phyloP scores from a whole-genome alignment of 176 grass and related monocot genomes.

The Cenchrus fungigraminus region DNA sequence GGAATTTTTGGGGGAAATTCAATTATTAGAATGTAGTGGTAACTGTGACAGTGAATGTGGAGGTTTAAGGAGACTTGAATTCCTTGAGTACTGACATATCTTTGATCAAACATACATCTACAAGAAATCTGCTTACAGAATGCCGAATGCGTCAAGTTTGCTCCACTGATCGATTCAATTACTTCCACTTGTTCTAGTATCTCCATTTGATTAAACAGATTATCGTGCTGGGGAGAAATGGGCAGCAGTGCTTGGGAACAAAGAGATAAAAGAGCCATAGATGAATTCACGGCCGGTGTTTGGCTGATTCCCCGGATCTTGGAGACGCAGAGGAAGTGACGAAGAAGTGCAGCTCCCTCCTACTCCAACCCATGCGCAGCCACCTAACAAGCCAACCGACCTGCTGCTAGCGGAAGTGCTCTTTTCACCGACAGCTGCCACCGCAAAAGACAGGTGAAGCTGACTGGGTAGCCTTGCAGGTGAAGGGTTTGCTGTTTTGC shows the following conservation, averaged over 20 bases:
- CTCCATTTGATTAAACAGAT: background rate
- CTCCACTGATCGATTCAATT: background rate
- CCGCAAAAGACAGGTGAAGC: background rate
- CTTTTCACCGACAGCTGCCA: constrained; percentile 31
- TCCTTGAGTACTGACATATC: constrained; percentile 16
- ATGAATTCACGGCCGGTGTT: background rate
- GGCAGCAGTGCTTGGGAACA: background rate
- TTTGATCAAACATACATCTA: constrained; percentile 23
- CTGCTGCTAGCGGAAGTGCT: background rate
- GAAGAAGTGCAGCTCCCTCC: constrained; percentile 2
- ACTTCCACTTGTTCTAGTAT: background rate
- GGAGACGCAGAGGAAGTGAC: background rate
- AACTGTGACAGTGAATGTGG: background rate
- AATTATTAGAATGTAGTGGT: constrained; percentile 12
- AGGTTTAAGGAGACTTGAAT: constrained; percentile 25
- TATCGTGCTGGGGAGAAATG: background rate
- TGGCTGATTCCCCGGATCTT: background rate
- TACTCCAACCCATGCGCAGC: background rate
- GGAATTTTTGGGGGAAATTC: constrained; percentile 7
- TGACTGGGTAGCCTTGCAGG: background rate
- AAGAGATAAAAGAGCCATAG: background rate
- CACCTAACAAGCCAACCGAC: constrained; percentile 10
- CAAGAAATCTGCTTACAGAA: background rate
- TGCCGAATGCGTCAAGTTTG: background rate
- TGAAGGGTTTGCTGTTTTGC: background rate